Base-by-base conservation (phyloP, 441 rosid genomes). In the Croton laevigatus region DNA sequence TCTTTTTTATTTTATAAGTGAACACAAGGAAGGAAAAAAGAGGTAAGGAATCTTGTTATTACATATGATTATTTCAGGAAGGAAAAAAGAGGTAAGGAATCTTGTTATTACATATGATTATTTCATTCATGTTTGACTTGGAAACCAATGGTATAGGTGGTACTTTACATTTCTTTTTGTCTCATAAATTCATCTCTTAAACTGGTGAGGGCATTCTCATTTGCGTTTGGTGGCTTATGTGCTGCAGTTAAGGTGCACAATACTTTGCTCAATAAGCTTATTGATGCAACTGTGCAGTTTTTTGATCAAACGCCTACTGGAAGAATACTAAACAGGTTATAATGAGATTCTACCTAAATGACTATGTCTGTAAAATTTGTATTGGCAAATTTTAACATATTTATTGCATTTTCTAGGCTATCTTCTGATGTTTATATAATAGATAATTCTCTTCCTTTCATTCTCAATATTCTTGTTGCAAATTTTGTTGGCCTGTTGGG, bases 381-480 rank as follows among this genome's bases (percentile, higher is more conserved):
- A 60, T 54, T 42, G 55, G 60, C 55, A 53, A 49, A 38, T 8
- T 6, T 36, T 19, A 42, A 59, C 37, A 17, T 44, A 42, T 71
- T 73, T 62, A 36, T 67, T 74, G 36, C 76, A 14, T 58, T 69
- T 19, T 83, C 72, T 83, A 95, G 98, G 83, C 84, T 95, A 61
- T 95, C 99, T 45, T 93, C 99, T n/a, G 99, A 95, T 89, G 87
- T 93, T 38, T 95, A 91, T 79, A 91, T 93, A 38, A 93, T 95
- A 66, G 99, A 93, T 74, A 98, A 95, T 85, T 93, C 99, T 70
- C 99, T 95, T 66, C 99, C 99, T 32, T 95, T 95, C 75, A 89
- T 95, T 54, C 90, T 95, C 82, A 95, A 95, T 84, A 93, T 93
- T 76, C 95, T 95, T 71, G 85, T 95, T 34, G 99, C 99, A 75